Percentiles rank a stretch among this genome's conserved stretches.
These are phyloP conservation scores for Elsinoe necatrix DNA, from an alignment of 2,329 filamentous ascomycete genomes.

Conservation along the genomic window DNA sequence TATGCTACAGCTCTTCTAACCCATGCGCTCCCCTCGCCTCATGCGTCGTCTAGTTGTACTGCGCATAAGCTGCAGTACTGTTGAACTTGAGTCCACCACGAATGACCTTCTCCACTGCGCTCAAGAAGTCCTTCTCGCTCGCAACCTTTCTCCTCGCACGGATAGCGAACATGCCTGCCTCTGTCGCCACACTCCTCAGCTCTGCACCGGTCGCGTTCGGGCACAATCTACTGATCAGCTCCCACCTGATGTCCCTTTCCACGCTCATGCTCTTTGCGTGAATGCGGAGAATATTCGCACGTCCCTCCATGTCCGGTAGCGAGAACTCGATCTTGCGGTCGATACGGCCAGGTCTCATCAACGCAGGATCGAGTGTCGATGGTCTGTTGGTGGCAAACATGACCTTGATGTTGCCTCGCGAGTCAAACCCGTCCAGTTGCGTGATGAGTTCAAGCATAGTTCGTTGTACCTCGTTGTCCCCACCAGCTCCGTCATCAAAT, in stretches of 20 bases:
- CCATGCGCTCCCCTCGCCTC: background rate
- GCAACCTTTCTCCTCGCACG: constrained; percentile 91
- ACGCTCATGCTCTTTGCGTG: constrained; percentile 99
- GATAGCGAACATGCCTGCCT: constrained; percentile 98
- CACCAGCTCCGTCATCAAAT: constrained; percentile 92
- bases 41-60: constrained; percentile 71
- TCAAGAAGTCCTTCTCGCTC: constrained; percentile 96
- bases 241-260: constrained; percentile 97
- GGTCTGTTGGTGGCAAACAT: constrained; percentile 99
- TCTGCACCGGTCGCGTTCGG: constrained; percentile 97
- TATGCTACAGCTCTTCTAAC: constrained; percentile 1
- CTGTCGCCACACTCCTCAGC: constrained; percentile 89
- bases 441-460: constrained; percentile 98
- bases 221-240: constrained; percentile 92
- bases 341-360: constrained; percentile 95
- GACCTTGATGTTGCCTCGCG: constrained; percentile 96
- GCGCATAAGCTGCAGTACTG: constrained; percentile 94
- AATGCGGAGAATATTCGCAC: constrained; percentile 94
- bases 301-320: constrained; percentile 89
- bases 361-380: constrained; percentile 87
- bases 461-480: constrained; percentile 94
- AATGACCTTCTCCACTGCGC: constrained; percentile 98
- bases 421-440: constrained; percentile 92
- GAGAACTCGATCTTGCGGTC: constrained; percentile 99
- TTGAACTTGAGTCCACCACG: constrained; percentile 99